Evolutionary conservation across 805 yeast genomes (phyloP).

Genomic region (Saccharomycopsis microspora): DNA sequence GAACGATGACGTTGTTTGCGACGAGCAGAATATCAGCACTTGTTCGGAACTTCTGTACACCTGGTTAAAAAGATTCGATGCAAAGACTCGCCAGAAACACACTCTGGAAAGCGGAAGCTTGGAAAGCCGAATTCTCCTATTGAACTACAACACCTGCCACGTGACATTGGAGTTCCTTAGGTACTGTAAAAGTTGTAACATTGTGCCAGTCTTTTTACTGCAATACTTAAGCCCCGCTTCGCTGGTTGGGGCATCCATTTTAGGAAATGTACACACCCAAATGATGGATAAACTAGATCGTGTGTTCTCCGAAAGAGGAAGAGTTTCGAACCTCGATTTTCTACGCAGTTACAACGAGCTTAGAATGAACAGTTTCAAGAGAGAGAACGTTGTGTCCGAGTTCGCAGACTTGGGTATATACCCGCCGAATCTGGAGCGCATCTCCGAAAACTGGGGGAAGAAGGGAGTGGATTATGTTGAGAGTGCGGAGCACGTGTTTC

Average conservation of each 20-base stretch:
- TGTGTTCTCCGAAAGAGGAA: neutral
- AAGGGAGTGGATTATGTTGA: no score
- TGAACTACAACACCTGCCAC: slow-evolving; percentile 13
- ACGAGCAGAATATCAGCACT: slow-evolving; percentile 1
- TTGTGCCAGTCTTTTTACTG: slow-evolving; percentile 6
- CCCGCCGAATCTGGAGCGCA: neutral
- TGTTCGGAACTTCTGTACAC: slow-evolving; percentile 3
- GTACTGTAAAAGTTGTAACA: slow-evolving; percentile 7
- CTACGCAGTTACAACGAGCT: slow-evolving; percentile 1
- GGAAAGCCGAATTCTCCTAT: slow-evolving; percentile 2
- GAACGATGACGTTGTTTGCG: slow-evolving; percentile 3
- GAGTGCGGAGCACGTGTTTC: no score
- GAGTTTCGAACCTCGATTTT: neutral
- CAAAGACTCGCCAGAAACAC: slow-evolving; percentile 1
- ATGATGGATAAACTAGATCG: neutral
- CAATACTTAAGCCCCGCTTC: neutral
- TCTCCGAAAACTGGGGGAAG: no score
- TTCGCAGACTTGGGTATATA: slow-evolving; percentile 2
- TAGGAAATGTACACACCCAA: neutral
- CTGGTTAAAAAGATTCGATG: slow-evolving; percentile 11
- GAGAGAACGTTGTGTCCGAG: neutral
- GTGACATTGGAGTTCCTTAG: slow-evolving; percentile 7
- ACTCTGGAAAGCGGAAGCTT: neutral
- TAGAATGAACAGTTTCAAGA: neutral
- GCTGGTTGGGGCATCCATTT: no score